Conservation (phyloP, 2,329 filamentous ascomycete genomes). For the Niveomyces coronatus region DNA sequence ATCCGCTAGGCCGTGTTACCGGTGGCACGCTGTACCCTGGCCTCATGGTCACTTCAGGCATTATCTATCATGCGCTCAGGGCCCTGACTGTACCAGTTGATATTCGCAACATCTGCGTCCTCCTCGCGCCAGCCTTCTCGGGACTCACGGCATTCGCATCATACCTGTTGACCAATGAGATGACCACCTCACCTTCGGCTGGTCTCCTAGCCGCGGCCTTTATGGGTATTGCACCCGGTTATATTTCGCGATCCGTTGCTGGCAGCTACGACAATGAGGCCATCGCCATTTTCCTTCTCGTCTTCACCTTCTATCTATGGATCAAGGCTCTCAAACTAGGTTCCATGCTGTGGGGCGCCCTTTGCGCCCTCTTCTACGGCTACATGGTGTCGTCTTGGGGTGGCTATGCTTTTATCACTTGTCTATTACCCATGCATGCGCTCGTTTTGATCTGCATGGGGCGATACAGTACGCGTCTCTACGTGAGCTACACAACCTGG, state of each 20-base stretch:
- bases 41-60: slow-evolving; percentile 96
- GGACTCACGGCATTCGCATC: slow-evolving; percentile 86
- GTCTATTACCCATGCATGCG: slow-evolving; percentile 85
- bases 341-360: slow-evolving; percentile 90
- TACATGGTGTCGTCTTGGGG: slow-evolving; percentile 99
- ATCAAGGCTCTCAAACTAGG: slow-evolving; percentile 97
- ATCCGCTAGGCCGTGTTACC: slow-evolving; percentile 94
- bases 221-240: slow-evolving; percentile 95
- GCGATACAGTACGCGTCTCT: slow-evolving; percentile 83
- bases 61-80: slow-evolving; percentile 89
- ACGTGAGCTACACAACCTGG: slow-evolving; percentile 97
- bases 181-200: slow-evolving; percentile 90
- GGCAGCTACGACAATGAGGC: slow-evolving; percentile 99
- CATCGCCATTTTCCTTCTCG: slow-evolving; percentile 96
- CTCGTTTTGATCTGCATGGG: slow-evolving; percentile 97
- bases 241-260: slow-evolving; percentile 94
- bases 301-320: slow-evolving; percentile 98
- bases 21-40: slow-evolving; percentile 98
- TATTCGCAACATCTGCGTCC: slow-evolving; percentile 96
- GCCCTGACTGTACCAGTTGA: slow-evolving; percentile 86
- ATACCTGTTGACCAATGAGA: slow-evolving; percentile 93
- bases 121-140: slow-evolving; percentile 89
- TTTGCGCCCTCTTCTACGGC: slow-evolving; percentile 93
- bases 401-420: slow-evolving; percentile 99
- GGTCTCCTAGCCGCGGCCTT: slow-evolving; percentile 89